phyloP scores from a whole-genome alignment of 441 rosid species.

The Eutrema salsugineum region DNA sequence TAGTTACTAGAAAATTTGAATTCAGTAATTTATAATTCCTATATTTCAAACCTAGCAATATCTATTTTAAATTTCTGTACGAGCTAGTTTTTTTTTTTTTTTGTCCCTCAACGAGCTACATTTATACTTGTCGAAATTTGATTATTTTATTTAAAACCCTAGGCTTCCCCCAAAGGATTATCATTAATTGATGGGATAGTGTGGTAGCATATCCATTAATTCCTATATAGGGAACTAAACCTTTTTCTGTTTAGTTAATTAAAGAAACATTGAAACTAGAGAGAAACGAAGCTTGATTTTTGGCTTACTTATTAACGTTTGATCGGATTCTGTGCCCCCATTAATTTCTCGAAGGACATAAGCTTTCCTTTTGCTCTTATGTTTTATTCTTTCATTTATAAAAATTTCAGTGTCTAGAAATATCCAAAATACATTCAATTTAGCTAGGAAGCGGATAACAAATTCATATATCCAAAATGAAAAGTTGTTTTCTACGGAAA shows the following conservation, averaged over 20 bases:
- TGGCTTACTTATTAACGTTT: constrained; percentile 27
- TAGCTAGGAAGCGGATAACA: not conserved
- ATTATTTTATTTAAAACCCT: constrained; percentile 33
- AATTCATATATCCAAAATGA: not conserved
- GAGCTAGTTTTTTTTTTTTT: not conserved
- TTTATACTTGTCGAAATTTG: not conserved
- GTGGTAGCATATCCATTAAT: constrained; percentile 21
- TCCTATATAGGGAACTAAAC: constrained; percentile 37
- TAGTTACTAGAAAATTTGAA: not conserved
- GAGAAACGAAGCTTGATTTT: constrained; percentile 32
- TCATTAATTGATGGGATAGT: not conserved
- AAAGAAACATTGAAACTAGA: constrained; percentile 31
- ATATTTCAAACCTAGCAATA: not conserved
- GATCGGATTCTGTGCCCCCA: constrained; percentile 22
- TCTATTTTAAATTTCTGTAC: not conserved
- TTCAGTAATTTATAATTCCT: not conserved
- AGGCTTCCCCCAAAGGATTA: constrained; percentile 37
- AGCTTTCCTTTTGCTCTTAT: constrained; percentile 26
- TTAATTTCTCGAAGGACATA: constrained; percentile 24
- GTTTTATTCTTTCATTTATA: constrained; percentile 23
- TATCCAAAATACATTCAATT: not conserved
- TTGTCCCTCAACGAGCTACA: constrained; percentile 6
- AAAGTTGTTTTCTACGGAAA: not conserved
- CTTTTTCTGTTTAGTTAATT: constrained; percentile 9
- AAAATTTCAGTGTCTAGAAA: constrained; percentile 7